A percentile compares a stretch with the other conserved stretches of the same genome.
Evolutionary conservation across 2,329 filamentous ascomycete genomes (phyloP).

Genomic region (Penicillium sp.): DNA sequence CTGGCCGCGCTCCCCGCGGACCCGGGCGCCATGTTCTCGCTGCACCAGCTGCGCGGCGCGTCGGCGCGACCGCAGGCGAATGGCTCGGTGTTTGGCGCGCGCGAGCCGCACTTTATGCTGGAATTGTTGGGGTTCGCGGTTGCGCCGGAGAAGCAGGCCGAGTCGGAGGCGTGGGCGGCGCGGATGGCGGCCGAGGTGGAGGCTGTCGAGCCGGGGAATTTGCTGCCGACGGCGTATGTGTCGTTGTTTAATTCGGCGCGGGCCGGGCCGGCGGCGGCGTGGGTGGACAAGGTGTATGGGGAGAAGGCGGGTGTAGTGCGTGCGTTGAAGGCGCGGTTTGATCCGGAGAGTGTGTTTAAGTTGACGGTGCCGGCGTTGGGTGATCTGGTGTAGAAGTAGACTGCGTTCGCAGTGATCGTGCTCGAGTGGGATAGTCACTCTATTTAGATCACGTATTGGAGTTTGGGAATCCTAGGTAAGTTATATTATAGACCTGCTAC

Average conservation of each 20-base stretch:
- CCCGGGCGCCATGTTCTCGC: slow-evolving; percentile 11
- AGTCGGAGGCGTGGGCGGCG: slow-evolving; percentile 11
- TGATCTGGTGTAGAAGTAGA: too few species aligned
- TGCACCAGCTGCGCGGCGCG: slow-evolving; percentile 20
- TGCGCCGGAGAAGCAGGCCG: not conserved
- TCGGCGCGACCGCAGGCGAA: slow-evolving; percentile 7
- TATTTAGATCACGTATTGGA: too few species aligned
- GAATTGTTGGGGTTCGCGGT: slow-evolving; percentile 14
- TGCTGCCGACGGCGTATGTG: slow-evolving; percentile 18
- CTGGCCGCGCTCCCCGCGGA: slow-evolving; percentile 2
- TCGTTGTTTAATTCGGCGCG: slow-evolving; percentile 10
- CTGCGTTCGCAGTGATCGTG: too few species aligned
- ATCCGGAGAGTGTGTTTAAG: slow-evolving; percentile 18
- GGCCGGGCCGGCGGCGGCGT: not conserved
- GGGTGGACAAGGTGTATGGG: slow-evolving; percentile 19
- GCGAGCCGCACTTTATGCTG: slow-evolving; percentile 23
- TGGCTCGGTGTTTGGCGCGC: slow-evolving; percentile 15
- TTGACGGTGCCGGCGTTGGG: slow-evolving; percentile 10
- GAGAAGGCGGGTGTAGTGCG: slow-evolving; percentile 14
- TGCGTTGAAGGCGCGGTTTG: slow-evolving; percentile 15
- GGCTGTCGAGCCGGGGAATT: slow-evolving; percentile 5
- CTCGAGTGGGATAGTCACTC: too few species aligned
- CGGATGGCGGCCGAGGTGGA: slow-evolving; percentile 6
- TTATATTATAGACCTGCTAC: too few species aligned
- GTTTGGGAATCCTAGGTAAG: too few species aligned